Percentiles rank a stretch among this genome's conserved stretches.
Evolutionary conservation across 306 rosid species (phyloP).

Genomic region (Adenanthera pavonina): DNA sequence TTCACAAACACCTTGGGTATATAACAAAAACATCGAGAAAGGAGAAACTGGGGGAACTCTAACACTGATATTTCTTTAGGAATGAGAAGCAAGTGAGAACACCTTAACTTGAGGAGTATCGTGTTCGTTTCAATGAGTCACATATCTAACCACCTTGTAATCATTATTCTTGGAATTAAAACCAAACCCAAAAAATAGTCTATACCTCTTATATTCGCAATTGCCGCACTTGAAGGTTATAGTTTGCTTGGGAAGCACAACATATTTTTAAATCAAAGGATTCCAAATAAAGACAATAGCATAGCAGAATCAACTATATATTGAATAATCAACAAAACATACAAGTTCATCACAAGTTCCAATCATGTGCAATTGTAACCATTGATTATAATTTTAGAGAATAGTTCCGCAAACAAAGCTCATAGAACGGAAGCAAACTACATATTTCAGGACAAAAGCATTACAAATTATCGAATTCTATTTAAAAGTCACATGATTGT

Average conservation of each 20-base stretch:
- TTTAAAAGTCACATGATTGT: no score
- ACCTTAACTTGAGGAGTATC: not conserved
- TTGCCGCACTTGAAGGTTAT: no score
- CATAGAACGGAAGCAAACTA: no score
- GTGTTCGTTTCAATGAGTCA: not conserved
- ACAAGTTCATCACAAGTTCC: not conserved
- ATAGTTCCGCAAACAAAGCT: no score
- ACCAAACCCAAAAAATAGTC: not conserved
- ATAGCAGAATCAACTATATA: not conserved
- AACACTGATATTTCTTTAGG: not conserved
- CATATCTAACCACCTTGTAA: not conserved
- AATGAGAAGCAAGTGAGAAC: not conserved
- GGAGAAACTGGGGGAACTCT: not conserved
- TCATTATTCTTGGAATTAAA: not conserved
- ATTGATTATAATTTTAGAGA: no score
- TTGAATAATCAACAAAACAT: not conserved
- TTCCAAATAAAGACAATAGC: not conserved
- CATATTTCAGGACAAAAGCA: no score
- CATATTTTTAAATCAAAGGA: not conserved
- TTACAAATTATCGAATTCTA: no score
- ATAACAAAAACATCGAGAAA: not conserved
- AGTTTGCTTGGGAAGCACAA: not conserved
- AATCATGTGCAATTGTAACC: not conserved
- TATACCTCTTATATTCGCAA: not conserved
- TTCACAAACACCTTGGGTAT: not conserved